Evolutionary conservation across 805 yeast genomes (phyloP).

Genomic region (Wickerhamomyces alni): DNA sequence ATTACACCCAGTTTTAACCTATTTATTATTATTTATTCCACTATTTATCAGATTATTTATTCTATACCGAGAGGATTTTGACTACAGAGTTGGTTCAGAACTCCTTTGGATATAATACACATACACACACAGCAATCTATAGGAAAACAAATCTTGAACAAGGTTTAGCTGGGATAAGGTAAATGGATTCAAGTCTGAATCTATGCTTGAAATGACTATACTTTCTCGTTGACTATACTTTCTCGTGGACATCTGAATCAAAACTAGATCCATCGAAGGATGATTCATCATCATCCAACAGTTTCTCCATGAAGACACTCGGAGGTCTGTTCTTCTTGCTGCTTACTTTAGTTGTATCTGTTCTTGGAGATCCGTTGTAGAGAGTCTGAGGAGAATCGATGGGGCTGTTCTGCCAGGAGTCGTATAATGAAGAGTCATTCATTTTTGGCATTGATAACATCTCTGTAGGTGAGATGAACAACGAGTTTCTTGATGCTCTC

Average conservation of each 20-base stretch:
- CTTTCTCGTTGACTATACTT: no score
- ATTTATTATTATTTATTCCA: constrained; percentile 9
- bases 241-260: constrained; percentile 11
- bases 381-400: constrained; percentile 19
- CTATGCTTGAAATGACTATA: not conserved
- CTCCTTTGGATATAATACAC: not conserved
- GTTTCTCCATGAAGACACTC: constrained; percentile 40
- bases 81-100: no score
- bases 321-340: constrained; percentile 35
- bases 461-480: constrained; percentile 49
- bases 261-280: constrained; percentile 1
- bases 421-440: not conserved
- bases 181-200: not conserved
- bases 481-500: constrained; percentile 32
- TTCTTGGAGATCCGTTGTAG: constrained; percentile 1
- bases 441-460: constrained; percentile 24
- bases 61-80: no score
- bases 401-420: constrained; percentile 12
- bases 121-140: no score
- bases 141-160: no score
- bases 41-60: constrained; percentile 3
- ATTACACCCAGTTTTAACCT: no score
- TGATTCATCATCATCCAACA: constrained; percentile 27
- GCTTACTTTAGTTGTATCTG: not conserved
- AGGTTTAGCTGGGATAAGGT: no score